phyloP scores from a whole-genome alignment of 2,329 filamentous ascomycete species.

The Xylaria sp. region DNA sequence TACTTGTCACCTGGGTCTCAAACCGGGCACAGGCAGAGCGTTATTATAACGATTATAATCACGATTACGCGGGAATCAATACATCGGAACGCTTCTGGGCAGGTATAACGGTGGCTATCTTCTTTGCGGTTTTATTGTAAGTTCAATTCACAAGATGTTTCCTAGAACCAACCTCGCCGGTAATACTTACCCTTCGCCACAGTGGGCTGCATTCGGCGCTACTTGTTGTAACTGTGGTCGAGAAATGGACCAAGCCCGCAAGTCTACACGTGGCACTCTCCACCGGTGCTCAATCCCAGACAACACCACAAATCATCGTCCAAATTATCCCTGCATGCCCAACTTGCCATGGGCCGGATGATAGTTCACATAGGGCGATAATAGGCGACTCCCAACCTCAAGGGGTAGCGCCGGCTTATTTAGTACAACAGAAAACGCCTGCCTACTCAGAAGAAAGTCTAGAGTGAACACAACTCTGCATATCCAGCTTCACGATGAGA shows the following conservation, averaged over 20 bases:
- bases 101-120: not conserved
- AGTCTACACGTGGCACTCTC: not conserved
- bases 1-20: not conserved
- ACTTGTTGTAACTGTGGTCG: conserved; percentile 18
- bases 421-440: conserved; percentile 3
- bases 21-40: not conserved
- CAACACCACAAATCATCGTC: conserved; percentile 31
- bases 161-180: not conserved
- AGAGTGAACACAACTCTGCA: not conserved
- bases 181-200: not conserved
- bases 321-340: conserved; percentile 32
- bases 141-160: not conserved
- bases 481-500: not conserved
- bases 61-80: not conserved
- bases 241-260: conserved; percentile 30
- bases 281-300: conserved; percentile 16
- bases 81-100: conserved; percentile 6
- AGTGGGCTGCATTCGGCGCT: conserved; percentile 26
- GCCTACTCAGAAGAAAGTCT: not conserved
- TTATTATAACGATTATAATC: too few relatives aligned
- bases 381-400: conserved; percentile 35
- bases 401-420: conserved; percentile 27
- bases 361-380: conserved; percentile 16
- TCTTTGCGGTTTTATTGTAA: conserved; percentile 16
- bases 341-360: conserved; percentile 24